These are phyloP conservation scores for Aureobasidium musti DNA, from an alignment of 2,329 filamentous ascomycete genomes.

Conservation along the genomic window DNA sequence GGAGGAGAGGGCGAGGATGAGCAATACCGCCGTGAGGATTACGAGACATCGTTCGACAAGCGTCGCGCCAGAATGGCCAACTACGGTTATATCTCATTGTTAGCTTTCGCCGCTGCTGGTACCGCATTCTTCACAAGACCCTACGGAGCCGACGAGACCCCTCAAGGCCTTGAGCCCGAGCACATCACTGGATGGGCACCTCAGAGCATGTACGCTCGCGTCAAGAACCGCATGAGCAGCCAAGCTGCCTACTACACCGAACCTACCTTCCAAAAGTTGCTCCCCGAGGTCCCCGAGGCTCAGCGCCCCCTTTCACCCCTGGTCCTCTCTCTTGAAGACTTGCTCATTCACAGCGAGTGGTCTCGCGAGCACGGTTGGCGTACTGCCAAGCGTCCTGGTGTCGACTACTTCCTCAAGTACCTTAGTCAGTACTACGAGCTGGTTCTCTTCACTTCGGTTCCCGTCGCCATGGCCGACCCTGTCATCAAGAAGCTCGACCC, in stretches of 20 bases:
- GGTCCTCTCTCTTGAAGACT: constrained; percentile 87
- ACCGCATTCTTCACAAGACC: constrained; percentile 80
- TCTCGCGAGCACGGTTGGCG: constrained; percentile 91
- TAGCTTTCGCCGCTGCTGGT: constrained; percentile 59
- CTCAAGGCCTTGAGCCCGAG: constrained; percentile 58
- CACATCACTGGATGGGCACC: constrained; percentile 78
- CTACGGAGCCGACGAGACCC: constrained; percentile 72
- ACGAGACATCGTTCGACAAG: constrained; percentile 87
- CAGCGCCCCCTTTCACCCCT: constrained; percentile 88
- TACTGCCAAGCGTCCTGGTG: constrained; percentile 87
- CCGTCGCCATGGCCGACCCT: constrained; percentile 80
- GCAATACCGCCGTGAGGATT: constrained; percentile 74
- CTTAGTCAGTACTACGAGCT: constrained; percentile 97
- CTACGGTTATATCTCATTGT: constrained; percentile 66
- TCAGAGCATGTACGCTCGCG: constrained; percentile 76
- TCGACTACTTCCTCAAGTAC: constrained; percentile 97
- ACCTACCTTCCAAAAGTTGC: constrained; percentile 88
- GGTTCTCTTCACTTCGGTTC: constrained; percentile 90
- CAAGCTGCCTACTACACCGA: constrained; percentile 93
- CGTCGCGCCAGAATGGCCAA: constrained; percentile 75
- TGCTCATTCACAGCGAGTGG: constrained; percentile 95
- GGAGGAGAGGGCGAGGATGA: constrained; percentile 50
- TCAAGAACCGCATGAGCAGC: constrained; percentile 70
- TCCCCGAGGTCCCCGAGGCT: constrained; percentile 76
- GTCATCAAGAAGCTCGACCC: constrained; percentile 92